Base-by-base conservation (phyloP, 176 grass and related monocot genomes). In the Secale cereale region DNA sequence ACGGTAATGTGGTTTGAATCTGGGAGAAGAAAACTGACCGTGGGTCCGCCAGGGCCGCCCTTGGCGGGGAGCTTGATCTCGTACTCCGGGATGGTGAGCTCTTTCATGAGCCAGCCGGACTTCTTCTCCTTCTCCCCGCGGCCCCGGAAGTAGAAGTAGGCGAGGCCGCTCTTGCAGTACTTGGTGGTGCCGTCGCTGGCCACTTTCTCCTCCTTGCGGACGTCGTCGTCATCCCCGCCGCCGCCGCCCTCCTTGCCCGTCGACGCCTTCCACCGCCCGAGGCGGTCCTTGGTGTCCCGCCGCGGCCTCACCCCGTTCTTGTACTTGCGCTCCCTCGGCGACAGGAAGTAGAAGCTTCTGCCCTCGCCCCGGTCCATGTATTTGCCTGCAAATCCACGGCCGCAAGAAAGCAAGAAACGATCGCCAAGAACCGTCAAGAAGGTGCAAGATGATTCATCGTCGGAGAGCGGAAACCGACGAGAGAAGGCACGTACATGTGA, bases 71-170 rank as follows among this genome's bases (percentile, higher is more conserved):
- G 23, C 65, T 79, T 83, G 22, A 30, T 90, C 59, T 39, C 45
- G 46, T 78, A 66, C 10, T 29, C 27, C 10, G 80, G 75, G 66
- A 80, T 4, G 27, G 85, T 82, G 74, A 79, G 5, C 84, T 90
- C 88, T 0, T 60, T n/a, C 80, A 90, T 90, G 9, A 90, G 80
- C 84, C 88, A 83, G 80, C 66, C 83, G 80, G 80, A 75, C 80
- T 83, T 82, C 10, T 7, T 43, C 66, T 83, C 80, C 8, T 5
- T 8, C 3, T 15, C 36, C 22, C 30, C 27, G 28, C n/a, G 22
- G 25, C 88, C 79, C 74, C 27, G 4, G 74, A 46, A 26, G 84
- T 87, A 83, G 74, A 46, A 26, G 84, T 87, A 87, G 74, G 59
- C 45, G 45, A 90, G 84, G 56, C 13, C 7, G 27, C 30, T 78